Percentiles rank a stretch among this genome's conserved stretches.
phyloP scores from a whole-genome alignment of 371 early-diverging fungal genomes.

The Quaeritorhiza haematococci region DNA sequence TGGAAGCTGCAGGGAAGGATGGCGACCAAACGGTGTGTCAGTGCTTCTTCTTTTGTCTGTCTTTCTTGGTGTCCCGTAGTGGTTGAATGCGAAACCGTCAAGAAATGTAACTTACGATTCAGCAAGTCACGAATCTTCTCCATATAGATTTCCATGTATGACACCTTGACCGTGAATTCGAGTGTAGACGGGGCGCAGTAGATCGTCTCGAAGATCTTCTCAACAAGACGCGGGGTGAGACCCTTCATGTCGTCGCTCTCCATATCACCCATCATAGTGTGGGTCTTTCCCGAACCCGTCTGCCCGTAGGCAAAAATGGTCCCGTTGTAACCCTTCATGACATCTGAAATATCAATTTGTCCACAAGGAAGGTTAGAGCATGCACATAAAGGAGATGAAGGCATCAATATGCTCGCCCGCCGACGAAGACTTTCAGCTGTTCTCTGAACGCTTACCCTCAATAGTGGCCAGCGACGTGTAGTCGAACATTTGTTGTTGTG shows the following conservation, averaged over 20 bases:
- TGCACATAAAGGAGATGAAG: not conserved
- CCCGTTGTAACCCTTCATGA: conserved; percentile 72
- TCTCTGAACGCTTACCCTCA: conserved; percentile 71
- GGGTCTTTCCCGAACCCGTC: conserved; percentile 98
- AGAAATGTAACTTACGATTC: conserved; percentile 52
- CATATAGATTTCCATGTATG: conserved; percentile 99
- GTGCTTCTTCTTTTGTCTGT: conserved; percentile 15
- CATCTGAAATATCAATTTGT: conserved; percentile 25
- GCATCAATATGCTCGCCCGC: not conserved
- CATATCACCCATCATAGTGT: conserved; percentile 98
- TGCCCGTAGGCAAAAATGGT: conserved; percentile 99
- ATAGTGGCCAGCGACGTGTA: conserved; percentile 85
- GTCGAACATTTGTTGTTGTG: conserved; percentile 81
- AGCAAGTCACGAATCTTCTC: conserved; percentile 96
- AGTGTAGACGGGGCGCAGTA: conserved; percentile 77
- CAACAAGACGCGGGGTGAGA: conserved; percentile 89
- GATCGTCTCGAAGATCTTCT: conserved; percentile 84
- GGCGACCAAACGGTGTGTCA: conserved; percentile 10
- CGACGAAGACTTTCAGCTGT: too few species aligned
- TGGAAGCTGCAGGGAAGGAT: conserved; percentile 47
- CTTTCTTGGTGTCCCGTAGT: not conserved
- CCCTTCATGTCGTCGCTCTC: conserved; percentile 86
- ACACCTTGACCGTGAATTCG: conserved; percentile 89
- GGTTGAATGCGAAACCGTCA: not conserved
- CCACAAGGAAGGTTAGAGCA: conserved; percentile 1